Conservation (phyloP, 2,329 filamentous ascomycete species). For the Colletotrichum sp. region DNA sequence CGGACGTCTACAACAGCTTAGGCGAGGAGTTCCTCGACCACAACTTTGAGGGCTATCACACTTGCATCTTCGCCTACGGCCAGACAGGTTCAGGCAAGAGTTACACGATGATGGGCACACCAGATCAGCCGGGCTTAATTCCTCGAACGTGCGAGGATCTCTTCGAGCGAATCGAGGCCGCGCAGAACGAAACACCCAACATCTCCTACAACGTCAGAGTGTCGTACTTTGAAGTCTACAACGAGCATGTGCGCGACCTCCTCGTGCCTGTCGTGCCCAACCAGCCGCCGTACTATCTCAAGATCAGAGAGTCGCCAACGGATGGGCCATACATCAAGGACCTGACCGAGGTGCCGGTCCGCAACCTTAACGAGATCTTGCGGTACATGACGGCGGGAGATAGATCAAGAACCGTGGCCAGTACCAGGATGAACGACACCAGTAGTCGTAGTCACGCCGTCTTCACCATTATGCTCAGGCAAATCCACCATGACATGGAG, state of each 20-base stretch:
- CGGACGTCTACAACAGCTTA: slow-evolving; percentile 90
- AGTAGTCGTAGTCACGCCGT: slow-evolving; percentile 96
- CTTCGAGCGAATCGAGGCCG: slow-evolving; percentile 87
- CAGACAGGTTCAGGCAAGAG: slow-evolving; percentile 98
- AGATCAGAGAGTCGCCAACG: slow-evolving; percentile 93
- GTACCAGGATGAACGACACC: slow-evolving; percentile 99
- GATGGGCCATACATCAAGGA: slow-evolving; percentile 98
- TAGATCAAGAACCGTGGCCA: slow-evolving; percentile 83
- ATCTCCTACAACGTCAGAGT: slow-evolving; percentile 97
- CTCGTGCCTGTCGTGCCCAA: slow-evolving; percentile 74
- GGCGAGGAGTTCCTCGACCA: slow-evolving; percentile 98
- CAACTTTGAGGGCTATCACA: slow-evolving; percentile 99
- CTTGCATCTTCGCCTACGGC: slow-evolving; percentile 98
- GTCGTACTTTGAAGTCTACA: slow-evolving; percentile 99
- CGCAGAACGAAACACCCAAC: slow-evolving; percentile 79
- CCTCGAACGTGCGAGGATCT: slow-evolving; percentile 95
- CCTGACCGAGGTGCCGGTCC: slow-evolving; percentile 89
- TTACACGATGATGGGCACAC: slow-evolving; percentile 96
- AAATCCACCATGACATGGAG: slow-evolving; percentile 95
- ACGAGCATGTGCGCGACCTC: slow-evolving; percentile 96
- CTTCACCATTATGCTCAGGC: slow-evolving; percentile 97
- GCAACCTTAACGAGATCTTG: slow-evolving; percentile 85
- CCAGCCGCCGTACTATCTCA: slow-evolving; percentile 87
- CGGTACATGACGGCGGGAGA: slow-evolving; percentile 92
- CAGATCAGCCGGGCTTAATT: slow-evolving; percentile 87